A percentile compares a stretch with the other conserved stretches of the same genome.
Evolutionary conservation across 805 yeast genomes (phyloP).

Genomic region (Isabelozyma gotoi): DNA sequence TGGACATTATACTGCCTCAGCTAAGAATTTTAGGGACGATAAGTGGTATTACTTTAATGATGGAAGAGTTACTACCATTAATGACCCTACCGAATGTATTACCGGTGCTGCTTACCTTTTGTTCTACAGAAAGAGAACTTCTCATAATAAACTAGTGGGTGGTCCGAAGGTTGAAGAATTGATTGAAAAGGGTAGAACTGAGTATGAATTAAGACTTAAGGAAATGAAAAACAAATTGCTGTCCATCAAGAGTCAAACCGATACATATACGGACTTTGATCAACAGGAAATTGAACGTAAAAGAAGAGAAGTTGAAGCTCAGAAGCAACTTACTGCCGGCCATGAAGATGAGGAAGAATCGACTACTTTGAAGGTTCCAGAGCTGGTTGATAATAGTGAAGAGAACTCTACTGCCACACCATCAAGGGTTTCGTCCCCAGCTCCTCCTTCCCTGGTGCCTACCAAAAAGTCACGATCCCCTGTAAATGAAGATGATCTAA

Average conservation of each 20-base stretch:
- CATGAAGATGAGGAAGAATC: constrained; percentile 5
- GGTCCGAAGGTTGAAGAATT: constrained; percentile 43
- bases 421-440: background rate
- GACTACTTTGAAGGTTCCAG: too few relatives aligned
- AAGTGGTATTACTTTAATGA: constrained; percentile 93
- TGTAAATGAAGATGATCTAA: constrained; percentile 8
- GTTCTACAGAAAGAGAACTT: constrained; percentile 65
- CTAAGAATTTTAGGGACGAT: constrained; percentile 69
- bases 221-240: constrained; percentile 11
- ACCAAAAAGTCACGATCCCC: constrained; percentile 6
- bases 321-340: background rate
- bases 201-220: constrained; percentile 12
- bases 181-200: constrained; percentile 40
- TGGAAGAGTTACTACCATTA: constrained; percentile 60
- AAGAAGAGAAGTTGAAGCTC: constrained; percentile 4
- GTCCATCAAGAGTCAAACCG: constrained; percentile 14
- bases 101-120: constrained; percentile 83
- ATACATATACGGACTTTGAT: constrained; percentile 1
- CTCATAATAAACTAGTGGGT: constrained; percentile 39
- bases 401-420: background rate
- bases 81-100: constrained; percentile 59
- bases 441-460: background rate
- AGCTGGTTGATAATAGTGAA: constrained; percentile 4
- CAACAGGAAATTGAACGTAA: background rate
- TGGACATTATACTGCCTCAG: constrained; percentile 94